These are phyloP conservation scores for Forsythia suspensa DNA, from an alignment of 257 asterid genomes.

Conservation along the genomic window DNA sequence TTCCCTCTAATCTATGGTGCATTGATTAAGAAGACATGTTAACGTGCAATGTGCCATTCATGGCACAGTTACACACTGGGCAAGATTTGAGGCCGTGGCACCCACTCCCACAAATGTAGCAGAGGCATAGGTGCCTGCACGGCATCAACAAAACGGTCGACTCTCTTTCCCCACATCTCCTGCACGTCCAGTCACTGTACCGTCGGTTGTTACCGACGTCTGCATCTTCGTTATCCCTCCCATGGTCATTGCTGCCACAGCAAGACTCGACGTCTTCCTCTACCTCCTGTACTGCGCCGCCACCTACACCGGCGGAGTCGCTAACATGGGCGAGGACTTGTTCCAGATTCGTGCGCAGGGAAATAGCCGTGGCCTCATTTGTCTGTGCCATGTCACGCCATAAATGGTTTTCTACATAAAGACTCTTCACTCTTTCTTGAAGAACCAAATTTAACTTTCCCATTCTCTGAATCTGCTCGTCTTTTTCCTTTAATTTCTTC, in stretches of 20 bases:
- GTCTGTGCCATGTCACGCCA: conserved; percentile 66
- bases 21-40: conserved; percentile 39
- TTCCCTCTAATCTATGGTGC: background rate
- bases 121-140: conserved; percentile 71
- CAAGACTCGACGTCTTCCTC: conserved; percentile 62
- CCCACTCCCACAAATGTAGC: conserved; percentile 51
- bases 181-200: conserved; percentile 35
- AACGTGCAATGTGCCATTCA: conserved; percentile 67
- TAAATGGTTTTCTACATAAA: conserved; percentile 48
- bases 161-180: conserved; percentile 53
- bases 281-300: conserved; percentile 32
- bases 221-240: conserved; percentile 5
- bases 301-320: conserved; percentile 12
- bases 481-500: conserved; percentile 52
- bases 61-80: conserved; percentile 53
- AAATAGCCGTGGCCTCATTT: conserved; percentile 62
- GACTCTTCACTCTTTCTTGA: conserved; percentile 40
- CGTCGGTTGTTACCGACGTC: background rate
- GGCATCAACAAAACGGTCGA: conserved; percentile 65
- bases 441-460: conserved; percentile 44
- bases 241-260: conserved; percentile 51
- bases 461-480: conserved; percentile 51
- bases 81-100: conserved; percentile 44
- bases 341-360: conserved; percentile 50
- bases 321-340: conserved; percentile 44